These are phyloP conservation scores for Aspergillus bridgeri DNA, from an alignment of 495 filamentous ascomycete species.

Conservation along the genomic window DNA sequence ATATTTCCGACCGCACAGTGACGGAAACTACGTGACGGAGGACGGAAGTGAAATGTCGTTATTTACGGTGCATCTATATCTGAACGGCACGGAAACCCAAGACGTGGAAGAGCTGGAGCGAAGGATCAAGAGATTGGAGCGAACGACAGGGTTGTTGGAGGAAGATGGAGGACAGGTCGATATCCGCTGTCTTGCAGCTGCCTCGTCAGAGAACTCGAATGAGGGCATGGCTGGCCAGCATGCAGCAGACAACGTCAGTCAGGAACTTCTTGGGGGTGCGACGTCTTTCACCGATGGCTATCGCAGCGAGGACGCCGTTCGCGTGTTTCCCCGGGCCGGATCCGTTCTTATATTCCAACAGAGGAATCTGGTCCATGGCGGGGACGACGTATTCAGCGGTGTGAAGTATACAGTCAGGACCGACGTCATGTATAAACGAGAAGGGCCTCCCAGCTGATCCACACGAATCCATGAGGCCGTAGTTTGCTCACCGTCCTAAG, in stretches of 20 bases:
- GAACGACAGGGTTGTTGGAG: conserved; percentile 12
- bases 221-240: background rate
- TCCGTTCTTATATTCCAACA: conserved; percentile 78
- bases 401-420: conserved; percentile 72
- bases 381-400: conserved; percentile 64
- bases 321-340: conserved; percentile 66
- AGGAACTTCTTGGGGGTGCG: conserved; percentile 48
- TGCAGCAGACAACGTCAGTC: background rate
- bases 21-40: conserved; percentile 62
- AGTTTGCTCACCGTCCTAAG: conserved; percentile 3
- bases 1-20: conserved; percentile 78
- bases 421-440: conserved; percentile 67
- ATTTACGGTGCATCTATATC: conserved; percentile 80
- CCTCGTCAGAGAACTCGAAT: background rate
- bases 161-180: background rate
- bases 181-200: background rate
- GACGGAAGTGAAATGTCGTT: conserved; percentile 57
- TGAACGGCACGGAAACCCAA: conserved; percentile 58
- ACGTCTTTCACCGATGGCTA: conserved; percentile 55
- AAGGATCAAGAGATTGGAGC: conserved; percentile 17
- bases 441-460: background rate
- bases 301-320: conserved; percentile 37
- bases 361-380: conserved; percentile 59
- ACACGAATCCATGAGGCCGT: background rate
- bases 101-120: conserved; percentile 30